Conservation (phyloP, 176 grass and related monocot species). For the Aegilops speltoides region DNA sequence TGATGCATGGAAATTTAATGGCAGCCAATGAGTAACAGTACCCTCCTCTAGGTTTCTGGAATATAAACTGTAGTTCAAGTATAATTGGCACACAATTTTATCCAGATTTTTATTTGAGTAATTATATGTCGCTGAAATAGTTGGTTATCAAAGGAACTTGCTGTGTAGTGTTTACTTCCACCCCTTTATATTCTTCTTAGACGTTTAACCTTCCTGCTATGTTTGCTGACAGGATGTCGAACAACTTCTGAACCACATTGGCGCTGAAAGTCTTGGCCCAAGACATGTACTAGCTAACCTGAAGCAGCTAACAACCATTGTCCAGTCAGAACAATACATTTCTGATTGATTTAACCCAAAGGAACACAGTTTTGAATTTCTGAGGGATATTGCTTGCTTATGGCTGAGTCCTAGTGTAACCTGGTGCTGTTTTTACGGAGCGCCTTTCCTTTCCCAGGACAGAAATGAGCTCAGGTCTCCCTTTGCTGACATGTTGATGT, state of each 20-base stretch:
- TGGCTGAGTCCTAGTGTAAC: constrained; percentile 3
- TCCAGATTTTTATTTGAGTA: neutral
- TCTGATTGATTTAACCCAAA: constrained; percentile 35
- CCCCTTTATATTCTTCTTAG: neutral
- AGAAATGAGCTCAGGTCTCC: neutral
- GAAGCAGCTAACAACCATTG: constrained; percentile 75
- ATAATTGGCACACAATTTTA: neutral
- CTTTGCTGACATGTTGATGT: constrained; percentile 18
- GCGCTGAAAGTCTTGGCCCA: constrained; percentile 77
- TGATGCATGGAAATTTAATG: neutral
- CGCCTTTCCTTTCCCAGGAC: constrained; percentile 10
- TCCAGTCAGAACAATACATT: constrained; percentile 67
- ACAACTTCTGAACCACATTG: constrained; percentile 88
- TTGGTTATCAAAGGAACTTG: neutral
- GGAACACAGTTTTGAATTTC: constrained; percentile 17
- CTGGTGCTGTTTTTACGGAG: constrained; percentile 47
- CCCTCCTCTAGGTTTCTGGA: neutral
- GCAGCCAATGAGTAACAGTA: neutral
- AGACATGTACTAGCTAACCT: constrained; percentile 93
- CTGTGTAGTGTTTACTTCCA: neutral
- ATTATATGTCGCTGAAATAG: neutral
- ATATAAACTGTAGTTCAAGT: neutral
- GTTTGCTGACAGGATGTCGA: constrained; percentile 61
- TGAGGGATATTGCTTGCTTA: constrained; percentile 8
- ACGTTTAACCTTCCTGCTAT: neutral